Percentiles rank a stretch among this genome's conserved stretches.
phyloP scores from a whole-genome alignment of 768 basidiomycete genomes.

The Arthromyces matolae region DNA sequence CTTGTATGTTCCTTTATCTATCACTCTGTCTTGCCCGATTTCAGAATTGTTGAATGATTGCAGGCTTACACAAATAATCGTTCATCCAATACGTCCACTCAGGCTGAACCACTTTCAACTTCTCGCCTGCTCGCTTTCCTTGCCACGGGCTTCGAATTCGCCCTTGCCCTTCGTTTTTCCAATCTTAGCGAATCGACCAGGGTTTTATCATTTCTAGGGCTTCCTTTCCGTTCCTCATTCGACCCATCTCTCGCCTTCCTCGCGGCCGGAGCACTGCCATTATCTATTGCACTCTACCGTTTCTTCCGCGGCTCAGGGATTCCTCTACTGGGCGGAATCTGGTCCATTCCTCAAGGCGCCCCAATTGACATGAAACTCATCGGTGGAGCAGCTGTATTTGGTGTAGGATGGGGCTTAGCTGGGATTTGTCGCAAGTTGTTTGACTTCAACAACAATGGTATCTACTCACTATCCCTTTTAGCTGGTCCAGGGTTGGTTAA shows the following conservation, averaged over 20 bases:
- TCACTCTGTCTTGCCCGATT: constrained; percentile 8
- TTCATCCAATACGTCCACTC: constrained; percentile 5
- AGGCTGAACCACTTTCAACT: constrained; percentile 11
- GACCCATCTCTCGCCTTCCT: constrained; percentile 55
- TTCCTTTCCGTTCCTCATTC: constrained; percentile 47
- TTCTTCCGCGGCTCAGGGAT: constrained; percentile 34
- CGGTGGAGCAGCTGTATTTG: constrained; percentile 52
- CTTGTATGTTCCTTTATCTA: constrained; percentile 26
- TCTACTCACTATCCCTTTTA: constrained; percentile 21
- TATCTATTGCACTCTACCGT: constrained; percentile 41
- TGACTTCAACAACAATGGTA: constrained; percentile 3
- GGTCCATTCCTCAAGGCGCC: constrained; percentile 37
- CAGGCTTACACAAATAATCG: constrained; percentile 5
- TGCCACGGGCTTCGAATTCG: constrained; percentile 46
- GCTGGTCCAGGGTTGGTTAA: constrained; percentile 65
- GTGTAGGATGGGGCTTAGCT: constrained; percentile 57
- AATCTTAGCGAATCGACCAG: constrained; percentile 46
- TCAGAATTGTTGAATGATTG: not conserved
- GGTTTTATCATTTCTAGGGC: constrained; percentile 49
- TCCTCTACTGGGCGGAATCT: constrained; percentile 42
- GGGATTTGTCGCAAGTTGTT: constrained; percentile 57
- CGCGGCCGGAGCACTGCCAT: constrained; percentile 49
- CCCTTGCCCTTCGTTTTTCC: constrained; percentile 50
- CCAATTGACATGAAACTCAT: constrained; percentile 45
- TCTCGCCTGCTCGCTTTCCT: constrained; percentile 39